A percentile compares a stretch with the other conserved stretches of the same genome.
These are phyloP conservation scores for Diaporthe australafricana DNA, from an alignment of 2,329 filamentous ascomycete species.

Conservation along the genomic window DNA sequence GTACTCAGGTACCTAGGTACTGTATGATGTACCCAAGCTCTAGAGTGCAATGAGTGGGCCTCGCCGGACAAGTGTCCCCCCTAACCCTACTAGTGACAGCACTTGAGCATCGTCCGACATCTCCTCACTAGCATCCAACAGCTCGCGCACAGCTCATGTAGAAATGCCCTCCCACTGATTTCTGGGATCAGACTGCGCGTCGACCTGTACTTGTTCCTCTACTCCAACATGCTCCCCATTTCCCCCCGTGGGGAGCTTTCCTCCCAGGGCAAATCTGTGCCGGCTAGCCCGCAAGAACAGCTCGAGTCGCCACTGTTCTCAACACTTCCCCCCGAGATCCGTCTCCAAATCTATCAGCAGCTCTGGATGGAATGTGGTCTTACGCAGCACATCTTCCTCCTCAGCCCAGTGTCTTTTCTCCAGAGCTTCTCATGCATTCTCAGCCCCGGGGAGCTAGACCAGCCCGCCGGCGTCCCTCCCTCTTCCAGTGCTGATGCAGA, in stretches of 20 bases:
- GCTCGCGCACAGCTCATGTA: too few species aligned
- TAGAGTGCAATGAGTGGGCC: too few species aligned
- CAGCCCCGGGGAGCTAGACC: not conserved
- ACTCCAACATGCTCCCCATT: too few species aligned
- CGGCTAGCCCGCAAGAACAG: not conserved
- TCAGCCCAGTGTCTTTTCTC: not conserved
- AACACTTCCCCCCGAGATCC: slow-evolving; percentile 32
- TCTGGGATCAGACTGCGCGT: too few species aligned
- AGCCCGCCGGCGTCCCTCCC: not conserved
- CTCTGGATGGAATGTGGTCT: slow-evolving; percentile 32
- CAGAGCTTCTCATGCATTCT: slow-evolving; percentile 25
- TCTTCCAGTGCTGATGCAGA: not conserved
- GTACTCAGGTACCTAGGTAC: too few species aligned
- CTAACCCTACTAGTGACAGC: not conserved
- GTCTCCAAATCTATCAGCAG: slow-evolving; percentile 33
- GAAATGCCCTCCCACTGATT: too few species aligned
- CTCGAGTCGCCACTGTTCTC: slow-evolving; percentile 39
- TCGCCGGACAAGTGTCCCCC: not conserved
- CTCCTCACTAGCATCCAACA: not conserved
- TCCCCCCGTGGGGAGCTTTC: too few species aligned
- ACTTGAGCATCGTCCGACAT: too few species aligned
- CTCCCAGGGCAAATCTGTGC: not conserved
- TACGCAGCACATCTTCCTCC: slow-evolving; percentile 21
- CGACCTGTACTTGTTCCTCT: too few species aligned
- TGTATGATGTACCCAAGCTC: too few species aligned